Evolutionary conservation across 495 filamentous ascomycete genomes (phyloP).

Genomic region (Hypomontagnella submonticulosa): DNA sequence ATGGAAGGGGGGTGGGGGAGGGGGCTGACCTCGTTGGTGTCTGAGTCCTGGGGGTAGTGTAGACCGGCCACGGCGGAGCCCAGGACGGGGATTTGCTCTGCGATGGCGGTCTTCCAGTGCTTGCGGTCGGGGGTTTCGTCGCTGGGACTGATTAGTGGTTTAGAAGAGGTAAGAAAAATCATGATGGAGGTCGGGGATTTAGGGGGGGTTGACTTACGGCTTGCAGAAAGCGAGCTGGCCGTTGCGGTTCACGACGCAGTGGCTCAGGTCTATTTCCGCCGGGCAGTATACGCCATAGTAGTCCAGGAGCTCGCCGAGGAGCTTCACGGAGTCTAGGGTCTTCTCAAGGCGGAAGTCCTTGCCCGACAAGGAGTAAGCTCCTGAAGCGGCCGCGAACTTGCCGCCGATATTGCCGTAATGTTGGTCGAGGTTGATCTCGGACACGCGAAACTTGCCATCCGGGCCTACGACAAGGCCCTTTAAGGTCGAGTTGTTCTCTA

Average conservation of each 20-base stretch:
- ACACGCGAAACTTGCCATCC: constrained; percentile 30
- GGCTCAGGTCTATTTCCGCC: constrained; percentile 29
- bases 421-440: constrained; percentile 38
- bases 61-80: constrained; percentile 28
- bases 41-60: background rate
- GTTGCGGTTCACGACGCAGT: constrained; percentile 27
- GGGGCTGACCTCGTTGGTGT: constrained; percentile 17
- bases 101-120: constrained; percentile 20
- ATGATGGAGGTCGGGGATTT: background rate
- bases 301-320: constrained; percentile 30
- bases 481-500: constrained; percentile 12
- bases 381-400: constrained; percentile 29
- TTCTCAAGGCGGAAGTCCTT: constrained; percentile 27
- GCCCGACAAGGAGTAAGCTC: constrained; percentile 30
- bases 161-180: background rate
- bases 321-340: constrained; percentile 14
- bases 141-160: constrained; percentile 21
- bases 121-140: constrained; percentile 16
- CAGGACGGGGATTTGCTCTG: constrained; percentile 28
- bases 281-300: constrained; percentile 25
- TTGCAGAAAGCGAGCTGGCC: constrained; percentile 23
- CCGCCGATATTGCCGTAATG: constrained; percentile 36
- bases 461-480: constrained; percentile 30
- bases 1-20: background rate
- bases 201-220: constrained; percentile 22